Base-by-base conservation (phyloP, 2,329 filamentous ascomycete species). In the Pseudogymnoascus verrucosus region DNA sequence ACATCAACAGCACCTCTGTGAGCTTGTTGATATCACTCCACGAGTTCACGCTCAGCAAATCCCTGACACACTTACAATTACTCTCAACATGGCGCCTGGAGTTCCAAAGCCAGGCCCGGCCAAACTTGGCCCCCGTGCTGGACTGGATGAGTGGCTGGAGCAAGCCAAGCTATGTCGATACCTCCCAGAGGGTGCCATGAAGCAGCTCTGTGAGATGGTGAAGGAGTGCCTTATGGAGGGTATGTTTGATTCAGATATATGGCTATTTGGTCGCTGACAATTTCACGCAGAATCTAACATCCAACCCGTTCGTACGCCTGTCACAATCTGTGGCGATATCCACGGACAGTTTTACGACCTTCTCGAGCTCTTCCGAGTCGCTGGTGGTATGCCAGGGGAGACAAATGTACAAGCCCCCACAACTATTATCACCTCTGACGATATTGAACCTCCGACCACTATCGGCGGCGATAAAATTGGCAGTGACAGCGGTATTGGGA, bases 201-300 rank as follows among this genome's bases (percentile, higher is more conserved):
- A 99, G 82, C 90, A 96, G 76, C 84, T 99, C 60, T 99, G 95
- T 76, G 95, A 99, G 80, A 96, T 96, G 74, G 95, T 98, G 66
- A 99, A 99, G 80, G 95, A 98, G 78, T 96, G 91, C 69, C 83
- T 99, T 72, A 99, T 99, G 95, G 95, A 99, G 82, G 91, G 91
- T 95, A 75, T 70, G 79, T 72, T 68, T 59, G n/a, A 14, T 54
- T n/a, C 42, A 28, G 4, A 10, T 16, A 28, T 47, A 57, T 26
- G 2, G 26, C 59, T 5, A n/a, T 16, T 16, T 60, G n/a, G 23
- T 14, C 64, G 39, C 69, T 73, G 59, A 74, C 57, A 34, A 59
- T 44, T 34, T 28, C 31, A 37, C n/a, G 26, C 70, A 96, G 95
- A 99, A 79, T 97, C 93, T 68, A 99, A 99, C 75, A 98, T 99